phyloP scores from a whole-genome alignment of 2,329 filamentous ascomycete species.

The Alternaria arbusti region DNA sequence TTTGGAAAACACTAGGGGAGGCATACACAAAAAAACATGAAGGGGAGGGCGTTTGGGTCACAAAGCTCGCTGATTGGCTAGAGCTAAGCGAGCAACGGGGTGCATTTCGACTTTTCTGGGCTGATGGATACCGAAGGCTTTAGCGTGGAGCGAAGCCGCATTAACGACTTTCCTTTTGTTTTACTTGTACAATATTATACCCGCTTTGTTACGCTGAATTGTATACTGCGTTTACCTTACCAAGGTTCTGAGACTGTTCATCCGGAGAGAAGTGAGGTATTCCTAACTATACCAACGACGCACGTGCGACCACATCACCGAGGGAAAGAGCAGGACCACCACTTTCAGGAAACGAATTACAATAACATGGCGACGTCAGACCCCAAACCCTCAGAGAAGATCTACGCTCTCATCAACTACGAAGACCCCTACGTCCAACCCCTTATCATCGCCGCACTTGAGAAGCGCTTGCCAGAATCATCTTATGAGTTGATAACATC shows the following conservation, averaged over 20 bases:
- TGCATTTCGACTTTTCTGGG: slow-evolving; percentile 28
- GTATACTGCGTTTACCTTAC: background rate
- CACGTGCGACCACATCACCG: background rate
- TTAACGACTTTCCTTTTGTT: slow-evolving; percentile 30
- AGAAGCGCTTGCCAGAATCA: slow-evolving; percentile 63
- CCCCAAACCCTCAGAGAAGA: slow-evolving; percentile 2
- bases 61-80: slow-evolving; percentile 35
- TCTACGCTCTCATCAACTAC: slow-evolving; percentile 81
- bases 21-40: slow-evolving; percentile 1
- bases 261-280: background rate
- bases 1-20: slow-evolving; percentile 24
- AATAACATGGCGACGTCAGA: background rate
- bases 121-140: slow-evolving; percentile 16
- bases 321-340: background rate
- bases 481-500: slow-evolving; percentile 63
- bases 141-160: slow-evolving; percentile 7
- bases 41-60: slow-evolving; percentile 24
- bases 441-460: slow-evolving; percentile 76
- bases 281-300: background rate
- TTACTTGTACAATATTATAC: slow-evolving; percentile 18
- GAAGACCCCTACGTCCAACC: slow-evolving; percentile 90
- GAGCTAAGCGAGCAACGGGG: slow-evolving; percentile 38
- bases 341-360: too few relatives aligned
- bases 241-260: background rate
- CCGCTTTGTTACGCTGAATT: background rate